Evolutionary conservation across 352 stramenopile species (phyloP).

Genomic region (Globisporangium nagaii): DNA sequence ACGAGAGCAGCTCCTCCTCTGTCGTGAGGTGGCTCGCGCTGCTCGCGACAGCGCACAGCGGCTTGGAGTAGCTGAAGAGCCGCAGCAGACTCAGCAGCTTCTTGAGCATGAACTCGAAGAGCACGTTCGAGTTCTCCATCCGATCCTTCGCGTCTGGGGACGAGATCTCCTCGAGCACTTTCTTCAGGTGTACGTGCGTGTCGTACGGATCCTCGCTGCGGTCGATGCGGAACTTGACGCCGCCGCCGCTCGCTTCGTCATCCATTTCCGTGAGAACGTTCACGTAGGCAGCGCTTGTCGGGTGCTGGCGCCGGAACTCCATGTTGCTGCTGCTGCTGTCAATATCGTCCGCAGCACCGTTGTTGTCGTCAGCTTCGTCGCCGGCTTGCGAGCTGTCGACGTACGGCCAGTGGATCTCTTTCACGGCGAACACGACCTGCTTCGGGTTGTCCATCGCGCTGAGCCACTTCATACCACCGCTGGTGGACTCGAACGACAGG

Average conservation of each 20-base stretch:
- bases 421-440: conserved; percentile 68
- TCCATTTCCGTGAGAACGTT: conserved; percentile 71
- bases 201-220: conserved; percentile 52
- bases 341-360: background rate
- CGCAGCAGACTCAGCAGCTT: conserved; percentile 68
- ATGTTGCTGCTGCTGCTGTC: background rate
- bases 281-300: conserved; percentile 35
- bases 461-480: conserved; percentile 19
- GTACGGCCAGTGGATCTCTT: conserved; percentile 78
- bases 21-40: background rate
- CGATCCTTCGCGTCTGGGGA: conserved; percentile 63
- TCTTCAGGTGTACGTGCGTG: conserved; percentile 64
- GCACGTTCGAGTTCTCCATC: conserved; percentile 75
- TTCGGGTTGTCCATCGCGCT: conserved; percentile 33
- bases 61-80: conserved; percentile 70
- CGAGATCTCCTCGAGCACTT: conserved; percentile 53
- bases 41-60: conserved; percentile 12
- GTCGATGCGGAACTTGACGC: conserved; percentile 72
- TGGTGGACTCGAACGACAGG: conserved; percentile 20
- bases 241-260: conserved; percentile 43
- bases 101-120: conserved; percentile 72
- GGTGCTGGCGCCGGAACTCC: conserved; percentile 4
- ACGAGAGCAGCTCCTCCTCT: conserved; percentile 1
- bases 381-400: conserved; percentile 19
- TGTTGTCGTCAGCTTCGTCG: conserved; percentile 6